Base-by-base conservation (phyloP, 2,329 filamentous ascomycete species). In the Rugonectria rugulosa region DNA sequence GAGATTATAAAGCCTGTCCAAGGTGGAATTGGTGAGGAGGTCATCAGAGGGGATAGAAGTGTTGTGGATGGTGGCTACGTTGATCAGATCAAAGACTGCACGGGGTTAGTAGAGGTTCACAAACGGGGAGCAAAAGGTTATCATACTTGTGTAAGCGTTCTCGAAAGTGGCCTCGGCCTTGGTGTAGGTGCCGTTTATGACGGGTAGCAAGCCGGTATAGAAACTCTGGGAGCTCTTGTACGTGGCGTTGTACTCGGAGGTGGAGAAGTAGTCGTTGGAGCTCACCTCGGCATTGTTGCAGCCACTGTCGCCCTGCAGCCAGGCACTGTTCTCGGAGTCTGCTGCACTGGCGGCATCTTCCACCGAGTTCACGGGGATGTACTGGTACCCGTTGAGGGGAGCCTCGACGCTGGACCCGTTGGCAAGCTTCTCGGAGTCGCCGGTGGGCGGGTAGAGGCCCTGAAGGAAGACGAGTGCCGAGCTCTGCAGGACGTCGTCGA, bases 391-490 rank as follows among this genome's bases (percentile, higher is more conserved):
- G 57, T 85, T 79, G 68, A 96, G 76, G 0, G 93, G 92, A 2
- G 86, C 78, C 53, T 85, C 76, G 11, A 93, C 78, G 4, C 75
- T 77, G 19, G 83, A 84, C 44, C 89, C 89, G 72, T 96, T 92
- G 65, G 84, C 85, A 34, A 97, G 82, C 2, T 78, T 85, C 74
- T 90, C 81, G 29, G 80, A 70, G 12, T 71, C 60, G 53, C 86
- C 86, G 1, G 88, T 85, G 1, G 93, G 91, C 9, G 93, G 93
- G 71, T 97, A 97, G 17, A 97, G 80, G 24, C 87, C 92, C 76
- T 97, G 93, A 24, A 94, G 76, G 77, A 96, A 97, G 26, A 85
- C 89, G 40, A 84, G 80, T 55, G 91, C 91, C 3, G 91, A 94
- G 75, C 85, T 90, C 72, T 93, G 88, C 24, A 97, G 82, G 15